These are phyloP conservation scores for Pyricularia grisea DNA, from an alignment of 2,329 filamentous ascomycete species.

Conservation along the genomic window DNA sequence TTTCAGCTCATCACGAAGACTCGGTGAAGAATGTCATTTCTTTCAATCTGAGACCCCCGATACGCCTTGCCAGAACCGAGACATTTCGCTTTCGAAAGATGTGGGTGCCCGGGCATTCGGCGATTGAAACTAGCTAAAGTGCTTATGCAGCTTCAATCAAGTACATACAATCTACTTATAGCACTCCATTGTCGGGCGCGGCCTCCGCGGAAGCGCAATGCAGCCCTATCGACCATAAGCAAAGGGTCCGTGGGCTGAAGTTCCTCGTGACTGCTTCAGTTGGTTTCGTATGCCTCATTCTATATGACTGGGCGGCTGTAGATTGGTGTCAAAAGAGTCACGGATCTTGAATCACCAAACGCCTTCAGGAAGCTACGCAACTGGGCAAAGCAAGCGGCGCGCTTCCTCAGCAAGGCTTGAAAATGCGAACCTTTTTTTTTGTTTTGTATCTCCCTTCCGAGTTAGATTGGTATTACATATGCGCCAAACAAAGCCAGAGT, in stretches of 20 bases:
- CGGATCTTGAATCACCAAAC: neutral
- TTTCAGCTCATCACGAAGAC: neutral
- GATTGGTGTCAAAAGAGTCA: neutral
- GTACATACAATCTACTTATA: neutral
- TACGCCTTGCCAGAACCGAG: neutral
- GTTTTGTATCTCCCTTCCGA: neutral
- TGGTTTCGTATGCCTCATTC: neutral
- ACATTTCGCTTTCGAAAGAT: neutral
- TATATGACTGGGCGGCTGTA: neutral
- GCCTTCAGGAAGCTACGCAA: neutral
- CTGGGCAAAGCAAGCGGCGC: neutral
- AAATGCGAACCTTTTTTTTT: neutral
- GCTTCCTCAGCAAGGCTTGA: neutral
- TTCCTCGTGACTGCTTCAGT: neutral
- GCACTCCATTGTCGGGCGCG: neutral
- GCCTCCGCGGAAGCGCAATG: neutral
- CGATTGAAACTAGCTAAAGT: neutral
- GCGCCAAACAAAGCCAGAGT: constrained; percentile 8
- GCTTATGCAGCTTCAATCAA: neutral
- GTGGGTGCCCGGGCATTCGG: neutral
- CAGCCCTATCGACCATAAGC: neutral
- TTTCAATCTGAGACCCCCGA: neutral
- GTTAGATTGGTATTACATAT: constrained; percentile 12
- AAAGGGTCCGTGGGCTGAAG: neutral
- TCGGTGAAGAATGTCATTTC: neutral